A percentile compares a stretch with the other conserved stretches of the same genome.
phyloP scores from a whole-genome alignment of 306 rosid species.

The apple (Malus domestica) region DNA sequence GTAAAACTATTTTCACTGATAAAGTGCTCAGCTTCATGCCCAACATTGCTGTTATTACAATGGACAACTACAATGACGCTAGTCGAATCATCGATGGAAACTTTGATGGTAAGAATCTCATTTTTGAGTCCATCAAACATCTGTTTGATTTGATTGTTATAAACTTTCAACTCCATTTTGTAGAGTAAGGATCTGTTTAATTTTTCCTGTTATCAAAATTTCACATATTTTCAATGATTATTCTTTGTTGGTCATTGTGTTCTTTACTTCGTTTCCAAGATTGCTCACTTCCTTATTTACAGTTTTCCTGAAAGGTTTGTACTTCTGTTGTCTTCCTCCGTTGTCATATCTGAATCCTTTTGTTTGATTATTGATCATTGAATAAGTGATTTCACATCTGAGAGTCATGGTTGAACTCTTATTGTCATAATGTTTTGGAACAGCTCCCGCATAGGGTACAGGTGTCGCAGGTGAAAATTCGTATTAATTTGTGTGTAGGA shows the following conservation, averaged over 20 bases:
- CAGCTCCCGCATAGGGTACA: no score
- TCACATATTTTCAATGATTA: no score
- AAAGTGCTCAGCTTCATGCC: conserved; percentile 86
- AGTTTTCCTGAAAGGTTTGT: background rate
- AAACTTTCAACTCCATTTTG: background rate
- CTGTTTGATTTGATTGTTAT: background rate
- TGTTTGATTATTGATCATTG: no score
- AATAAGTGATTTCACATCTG: no score
- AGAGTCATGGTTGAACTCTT: no score
- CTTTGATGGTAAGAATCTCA: conserved; percentile 56
- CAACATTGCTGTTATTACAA: conserved; percentile 82
- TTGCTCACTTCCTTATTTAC: background rate
- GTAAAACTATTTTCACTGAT: conserved; percentile 93
- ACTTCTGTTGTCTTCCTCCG: background rate
- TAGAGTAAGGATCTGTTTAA: background rate
- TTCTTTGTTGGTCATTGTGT: background rate
- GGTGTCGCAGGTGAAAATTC: no score
- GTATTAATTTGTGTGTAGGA: no score
- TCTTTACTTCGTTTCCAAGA: background rate
- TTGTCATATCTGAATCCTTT: no score
- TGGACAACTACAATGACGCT: conserved; percentile 95
- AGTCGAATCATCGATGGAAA: conserved; percentile 94
- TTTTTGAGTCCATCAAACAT: background rate
- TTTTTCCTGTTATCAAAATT: background rate
- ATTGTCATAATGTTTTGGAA: no score